These are phyloP conservation scores for Wickerhamomyces chambardii DNA, from an alignment of 805 yeast species.

Conservation along the genomic window DNA sequence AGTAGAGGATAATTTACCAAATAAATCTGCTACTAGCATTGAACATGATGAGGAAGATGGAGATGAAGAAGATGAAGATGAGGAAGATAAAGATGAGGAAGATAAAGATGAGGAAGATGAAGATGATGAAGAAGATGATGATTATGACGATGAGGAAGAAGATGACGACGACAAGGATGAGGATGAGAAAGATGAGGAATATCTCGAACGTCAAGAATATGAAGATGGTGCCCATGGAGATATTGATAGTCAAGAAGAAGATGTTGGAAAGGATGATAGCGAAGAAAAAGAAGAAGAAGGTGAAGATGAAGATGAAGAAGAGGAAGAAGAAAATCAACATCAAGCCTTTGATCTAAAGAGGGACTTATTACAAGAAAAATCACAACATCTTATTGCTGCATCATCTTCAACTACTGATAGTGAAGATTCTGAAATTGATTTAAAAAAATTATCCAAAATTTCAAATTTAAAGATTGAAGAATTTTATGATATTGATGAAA, in stretches of 20 bases:
- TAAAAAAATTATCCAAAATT: slow-evolving; percentile 15
- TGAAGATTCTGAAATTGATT: slow-evolving; percentile 20
- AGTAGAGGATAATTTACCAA: too few species aligned
- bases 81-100: slow-evolving; percentile 15
- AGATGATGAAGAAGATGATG: slow-evolving; percentile 4
- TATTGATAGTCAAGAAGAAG: slow-evolving; percentile 6
- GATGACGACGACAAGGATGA: slow-evolving; percentile 7
- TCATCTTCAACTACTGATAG: slow-evolving; percentile 23
- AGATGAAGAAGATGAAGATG: slow-evolving; percentile 23
- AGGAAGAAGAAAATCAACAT: slow-evolving; percentile 5
- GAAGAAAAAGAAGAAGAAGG: slow-evolving; percentile 12
- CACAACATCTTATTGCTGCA: slow-evolving; percentile 11
- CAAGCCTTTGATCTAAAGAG: slow-evolving; percentile 10
- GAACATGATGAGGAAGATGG: slow-evolving; percentile 28
- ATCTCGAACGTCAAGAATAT: slow-evolving; percentile 5
- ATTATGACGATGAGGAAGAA: slow-evolving; percentile 8
- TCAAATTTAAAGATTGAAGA: slow-evolving; percentile 42
- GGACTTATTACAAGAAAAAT: slow-evolving; percentile 16
- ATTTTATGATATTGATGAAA: slow-evolving; percentile 54
- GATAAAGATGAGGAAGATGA: slow-evolving; percentile 16
- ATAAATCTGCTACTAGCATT: too few species aligned
- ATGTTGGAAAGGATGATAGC: slow-evolving; percentile 5
- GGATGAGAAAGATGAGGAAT: slow-evolving; percentile 10
- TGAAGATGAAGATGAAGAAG: slow-evolving; percentile 5
- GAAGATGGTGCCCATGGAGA: slow-evolving; percentile 4